A percentile compares a stretch with the other conserved stretches of the same genome.
These are phyloP conservation scores for Kodamaea restingae DNA, from an alignment of 805 yeast species.

Conservation along the genomic window DNA sequence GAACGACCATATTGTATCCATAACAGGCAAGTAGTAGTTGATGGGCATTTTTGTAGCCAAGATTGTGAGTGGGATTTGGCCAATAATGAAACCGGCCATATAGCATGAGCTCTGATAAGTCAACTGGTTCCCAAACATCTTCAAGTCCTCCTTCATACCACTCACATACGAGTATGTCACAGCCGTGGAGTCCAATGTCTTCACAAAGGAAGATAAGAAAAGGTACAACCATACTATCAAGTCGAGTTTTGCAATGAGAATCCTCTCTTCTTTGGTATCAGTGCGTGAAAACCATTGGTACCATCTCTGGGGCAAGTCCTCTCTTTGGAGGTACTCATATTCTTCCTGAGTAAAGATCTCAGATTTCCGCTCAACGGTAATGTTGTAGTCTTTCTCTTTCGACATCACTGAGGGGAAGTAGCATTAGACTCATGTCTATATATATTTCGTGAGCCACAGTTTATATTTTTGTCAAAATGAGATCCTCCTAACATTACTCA, in stretches of 20 bases:
- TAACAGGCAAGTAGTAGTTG: constrained; percentile 18
- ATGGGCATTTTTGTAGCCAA: constrained; percentile 19
- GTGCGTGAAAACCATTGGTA: constrained; percentile 27
- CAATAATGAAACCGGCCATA: constrained; percentile 21
- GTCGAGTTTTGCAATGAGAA: constrained; percentile 22
- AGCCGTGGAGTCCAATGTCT: constrained; percentile 22
- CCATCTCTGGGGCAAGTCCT: constrained; percentile 19
- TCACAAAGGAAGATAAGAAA: constrained; percentile 22
- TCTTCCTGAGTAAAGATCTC: constrained; percentile 12
- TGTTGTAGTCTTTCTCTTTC: not conserved
- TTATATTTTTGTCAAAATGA: too few species aligned
- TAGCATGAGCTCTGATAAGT: constrained; percentile 20
- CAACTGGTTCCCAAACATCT: constrained; percentile 22
- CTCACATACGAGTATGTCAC: constrained; percentile 22
- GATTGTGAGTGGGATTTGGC: constrained; percentile 22
- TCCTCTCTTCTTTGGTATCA: constrained; percentile 24
- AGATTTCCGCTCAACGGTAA: not conserved
- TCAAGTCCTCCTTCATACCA: constrained; percentile 18
- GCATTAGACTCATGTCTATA: not conserved
- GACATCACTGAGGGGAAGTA: too few species aligned
- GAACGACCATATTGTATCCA: constrained; percentile 20
- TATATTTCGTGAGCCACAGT: constrained; percentile 2
- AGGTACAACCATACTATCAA: constrained; percentile 21
- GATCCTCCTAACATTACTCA: too few species aligned
- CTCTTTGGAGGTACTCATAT: constrained; percentile 9